Percentiles rank a stretch among this genome's conserved stretches.
Conservation (phyloP, 1,139 yeast species). For the Saccharomycopsis crataegensis region DNA sequence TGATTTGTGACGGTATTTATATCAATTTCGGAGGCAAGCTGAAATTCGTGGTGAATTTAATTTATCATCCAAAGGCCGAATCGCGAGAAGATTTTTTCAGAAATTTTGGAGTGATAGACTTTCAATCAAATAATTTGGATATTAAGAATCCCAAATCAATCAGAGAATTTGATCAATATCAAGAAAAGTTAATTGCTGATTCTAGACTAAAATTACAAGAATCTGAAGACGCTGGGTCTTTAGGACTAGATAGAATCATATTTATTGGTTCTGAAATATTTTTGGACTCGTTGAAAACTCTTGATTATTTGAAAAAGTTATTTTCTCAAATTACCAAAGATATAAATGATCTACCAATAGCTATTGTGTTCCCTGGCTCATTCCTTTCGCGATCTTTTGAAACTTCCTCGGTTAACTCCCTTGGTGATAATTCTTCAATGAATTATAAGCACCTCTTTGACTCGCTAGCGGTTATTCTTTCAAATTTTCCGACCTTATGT, state of each 20-base stretch:
- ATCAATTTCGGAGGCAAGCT: constrained; percentile 46
- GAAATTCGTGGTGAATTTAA: constrained; percentile 64
- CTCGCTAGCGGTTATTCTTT: constrained; percentile 50
- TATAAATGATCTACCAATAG: constrained; percentile 42
- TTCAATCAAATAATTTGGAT: constrained; percentile 10
- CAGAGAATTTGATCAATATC: not conserved
- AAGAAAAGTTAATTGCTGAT: not conserved
- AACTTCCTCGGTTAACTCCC: constrained; percentile 36
- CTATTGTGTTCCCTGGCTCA: constrained; percentile 60
- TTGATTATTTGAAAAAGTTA: constrained; percentile 57
- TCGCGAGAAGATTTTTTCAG: constrained; percentile 38
- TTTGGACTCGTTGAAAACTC: constrained; percentile 49
- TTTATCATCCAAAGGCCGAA: constrained; percentile 89
- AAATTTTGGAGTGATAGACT: constrained; percentile 44
- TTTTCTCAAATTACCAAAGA: constrained; percentile 43
- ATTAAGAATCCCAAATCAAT: not conserved
- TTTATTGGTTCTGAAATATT: constrained; percentile 69
- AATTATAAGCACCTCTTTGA: constrained; percentile 71
- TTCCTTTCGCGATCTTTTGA: constrained; percentile 61
- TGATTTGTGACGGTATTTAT: constrained; percentile 80
- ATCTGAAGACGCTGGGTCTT: not conserved
- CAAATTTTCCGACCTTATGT: constrained; percentile 39
- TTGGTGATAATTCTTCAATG: constrained; percentile 35
- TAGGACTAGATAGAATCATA: constrained; percentile 39
- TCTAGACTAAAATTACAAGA: not conserved